Conservation (phyloP, 306 rosid genomes). For the Lithocarpus polystachyus region DNA sequence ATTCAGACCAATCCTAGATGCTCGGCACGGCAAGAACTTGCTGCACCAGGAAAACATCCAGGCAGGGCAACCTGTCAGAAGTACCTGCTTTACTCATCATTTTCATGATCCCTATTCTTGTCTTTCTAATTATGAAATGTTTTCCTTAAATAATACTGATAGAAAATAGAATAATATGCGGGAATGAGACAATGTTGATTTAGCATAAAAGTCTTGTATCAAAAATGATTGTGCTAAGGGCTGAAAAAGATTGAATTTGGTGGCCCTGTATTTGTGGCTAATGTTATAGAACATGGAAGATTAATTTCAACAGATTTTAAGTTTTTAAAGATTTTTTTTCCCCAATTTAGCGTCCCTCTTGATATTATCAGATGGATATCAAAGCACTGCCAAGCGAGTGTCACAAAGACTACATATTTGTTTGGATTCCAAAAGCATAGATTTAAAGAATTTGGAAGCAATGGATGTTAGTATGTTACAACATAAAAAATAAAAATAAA, state of each 20-base stretch:
- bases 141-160: neutral
- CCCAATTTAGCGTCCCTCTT: neutral
- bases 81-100: conserved; percentile 55
- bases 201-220: neutral
- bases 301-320: neutral
- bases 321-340: neutral
- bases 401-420: neutral
- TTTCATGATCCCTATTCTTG: conserved; percentile 37
- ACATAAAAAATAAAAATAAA: too few relatives aligned
- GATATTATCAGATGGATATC: neutral
- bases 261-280: neutral
- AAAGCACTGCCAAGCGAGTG: neutral
- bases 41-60: conserved; percentile 46
- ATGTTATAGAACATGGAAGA: neutral
- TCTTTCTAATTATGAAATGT: conserved; percentile 1
- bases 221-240: neutral
- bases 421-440: neutral
- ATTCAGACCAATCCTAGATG: conserved; percentile 31
- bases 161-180: neutral
- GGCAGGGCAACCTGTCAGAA: conserved; percentile 43
- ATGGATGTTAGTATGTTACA: neutral
- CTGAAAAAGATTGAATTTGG: neutral
- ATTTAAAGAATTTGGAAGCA: neutral
- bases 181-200: neutral
- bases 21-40: conserved; percentile 39